Evolutionary conservation across 208 protist genomes (phyloP).

Genomic region (Trypanosoma mega): DNA sequence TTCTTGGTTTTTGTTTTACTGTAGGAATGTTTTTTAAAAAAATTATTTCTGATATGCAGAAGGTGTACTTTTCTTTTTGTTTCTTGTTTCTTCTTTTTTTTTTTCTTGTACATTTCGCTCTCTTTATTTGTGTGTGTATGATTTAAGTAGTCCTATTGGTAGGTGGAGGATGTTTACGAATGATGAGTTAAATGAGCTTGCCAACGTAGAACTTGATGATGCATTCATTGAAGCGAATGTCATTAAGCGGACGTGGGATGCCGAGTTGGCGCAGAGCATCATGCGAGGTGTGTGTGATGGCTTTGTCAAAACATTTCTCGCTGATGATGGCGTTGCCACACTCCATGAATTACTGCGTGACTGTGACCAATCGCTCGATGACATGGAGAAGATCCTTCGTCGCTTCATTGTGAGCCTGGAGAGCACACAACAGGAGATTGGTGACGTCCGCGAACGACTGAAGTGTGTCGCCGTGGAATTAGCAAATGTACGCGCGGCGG

Average conservation of each 20-base stretch:
- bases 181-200: constrained; percentile 60
- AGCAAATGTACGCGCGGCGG: constrained; percentile 40
- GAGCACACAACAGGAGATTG: constrained; percentile 68
- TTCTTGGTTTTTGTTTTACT: not conserved
- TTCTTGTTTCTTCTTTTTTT: constrained; percentile 13
- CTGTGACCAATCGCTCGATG: constrained; percentile 53
- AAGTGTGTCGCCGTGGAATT: constrained; percentile 45
- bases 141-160: constrained; percentile 1
- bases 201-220: constrained; percentile 53
- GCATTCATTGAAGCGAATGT: constrained; percentile 51
- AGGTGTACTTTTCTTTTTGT: too few species aligned
- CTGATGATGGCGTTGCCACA: constrained; percentile 54
- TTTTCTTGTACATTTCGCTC: not conserved
- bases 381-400: constrained; percentile 67
- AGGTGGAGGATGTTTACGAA: constrained; percentile 13
- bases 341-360: constrained; percentile 57
- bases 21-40: not conserved
- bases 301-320: constrained; percentile 70
- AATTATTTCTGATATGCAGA: too few species aligned
- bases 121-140: not conserved
- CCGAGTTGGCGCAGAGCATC: constrained; percentile 30
- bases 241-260: constrained; percentile 30
- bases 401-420: constrained; percentile 66
- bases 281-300: constrained; percentile 56
- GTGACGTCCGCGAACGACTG: constrained; percentile 65